A percentile compares a stretch with the other conserved stretches of the same genome.
Evolutionary conservation across 768 basidiomycete species (phyloP).

Genomic region (Xerocomellus dryophilus): DNA sequence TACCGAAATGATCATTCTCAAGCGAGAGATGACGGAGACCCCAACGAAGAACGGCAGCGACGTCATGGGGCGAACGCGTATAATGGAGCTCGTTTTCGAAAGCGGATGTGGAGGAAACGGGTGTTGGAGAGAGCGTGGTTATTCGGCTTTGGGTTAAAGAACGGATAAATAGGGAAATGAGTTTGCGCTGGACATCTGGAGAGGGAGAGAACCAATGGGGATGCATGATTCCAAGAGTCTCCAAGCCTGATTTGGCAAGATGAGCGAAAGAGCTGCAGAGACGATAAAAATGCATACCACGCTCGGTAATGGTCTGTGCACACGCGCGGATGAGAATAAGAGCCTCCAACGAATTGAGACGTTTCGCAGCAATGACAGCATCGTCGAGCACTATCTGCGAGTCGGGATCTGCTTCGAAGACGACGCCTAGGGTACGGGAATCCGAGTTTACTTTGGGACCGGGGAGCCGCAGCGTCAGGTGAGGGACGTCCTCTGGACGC

Average conservation of each 20-base stretch:
- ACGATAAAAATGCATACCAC: slow-evolving; percentile 45
- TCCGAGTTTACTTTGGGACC: slow-evolving; percentile 47
- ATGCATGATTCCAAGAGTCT: slow-evolving; percentile 80
- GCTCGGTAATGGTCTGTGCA: slow-evolving; percentile 59
- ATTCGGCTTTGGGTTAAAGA: slow-evolving; percentile 51
- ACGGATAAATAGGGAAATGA: slow-evolving; percentile 68
- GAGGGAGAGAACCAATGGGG: slow-evolving; percentile 82
- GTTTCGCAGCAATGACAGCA: slow-evolving; percentile 51
- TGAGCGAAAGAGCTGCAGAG: slow-evolving; percentile 5
- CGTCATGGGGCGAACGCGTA: slow-evolving; percentile 68
- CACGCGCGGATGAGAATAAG: slow-evolving; percentile 64
- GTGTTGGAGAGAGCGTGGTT: slow-evolving; percentile 50
- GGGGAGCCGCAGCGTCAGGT: slow-evolving; percentile 62
- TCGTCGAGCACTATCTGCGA: slow-evolving; percentile 48
- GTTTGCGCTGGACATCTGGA: slow-evolving; percentile 59
- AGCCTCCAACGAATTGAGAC: slow-evolving; percentile 60
- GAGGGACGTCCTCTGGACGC: slow-evolving; percentile 40
- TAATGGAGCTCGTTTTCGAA: slow-evolving; percentile 67
- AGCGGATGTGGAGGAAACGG: slow-evolving; percentile 43
- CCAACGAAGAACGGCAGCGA: slow-evolving; percentile 81
- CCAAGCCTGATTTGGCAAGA: slow-evolving; percentile 50
- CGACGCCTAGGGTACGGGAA: slow-evolving; percentile 49
- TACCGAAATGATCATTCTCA: slow-evolving; percentile 58
- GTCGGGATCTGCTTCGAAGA: slow-evolving; percentile 60
- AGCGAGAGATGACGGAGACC: slow-evolving; percentile 70